Evolutionary conservation across 2,329 filamentous ascomycete genomes (phyloP), one percentile per base, ranked within the genome.

Genomic region (Penicillium polonicum): DNA sequence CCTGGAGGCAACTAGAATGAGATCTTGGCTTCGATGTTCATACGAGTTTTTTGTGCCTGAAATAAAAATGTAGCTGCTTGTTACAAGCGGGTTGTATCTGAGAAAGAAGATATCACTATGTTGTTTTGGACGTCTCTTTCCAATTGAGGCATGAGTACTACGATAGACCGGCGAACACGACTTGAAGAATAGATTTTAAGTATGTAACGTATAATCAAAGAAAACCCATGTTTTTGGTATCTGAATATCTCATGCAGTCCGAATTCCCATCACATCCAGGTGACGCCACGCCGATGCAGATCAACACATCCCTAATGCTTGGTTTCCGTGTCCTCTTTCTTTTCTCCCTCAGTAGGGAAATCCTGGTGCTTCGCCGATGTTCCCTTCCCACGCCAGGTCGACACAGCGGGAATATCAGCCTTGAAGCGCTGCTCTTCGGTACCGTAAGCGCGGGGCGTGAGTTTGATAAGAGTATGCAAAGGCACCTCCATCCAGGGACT

Each of bases 401-500:
- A 96, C 52, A 99, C 94, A 4, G 94, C 94, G 5, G 92, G 91
- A 64, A 99, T 97, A 71, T 96, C 89, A 8, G 93, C 93, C 73
- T 90, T 88, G 70, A 91, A 90, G 44, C 91, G 84, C 74, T 94
- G 85, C 72, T 97, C 91, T 58, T 96, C 88, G 1, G 94, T 99
- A 48, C 90, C 90, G 74, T 99, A 99, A 8, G 94, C 94, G 60
- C 91, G 87, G 2, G 94, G 94, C 6, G 94, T 97, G 51, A 99
- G 83, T 78, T 97, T 97, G 78, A 99, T 97, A 48, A 99, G 82
- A 9, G 91, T 96, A 75, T 99, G 94, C 60, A 99, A 82, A 7
- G 94, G 94, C 9, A 99, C 94, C 70, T 97, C 93, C 90, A 97
- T 96, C 94, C 94, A 99, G 0, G 94, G 94, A 65, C 90, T 94